phyloP scores from a whole-genome alignment of 768 basidiomycete genomes.

The Tulasnella sp. region DNA sequence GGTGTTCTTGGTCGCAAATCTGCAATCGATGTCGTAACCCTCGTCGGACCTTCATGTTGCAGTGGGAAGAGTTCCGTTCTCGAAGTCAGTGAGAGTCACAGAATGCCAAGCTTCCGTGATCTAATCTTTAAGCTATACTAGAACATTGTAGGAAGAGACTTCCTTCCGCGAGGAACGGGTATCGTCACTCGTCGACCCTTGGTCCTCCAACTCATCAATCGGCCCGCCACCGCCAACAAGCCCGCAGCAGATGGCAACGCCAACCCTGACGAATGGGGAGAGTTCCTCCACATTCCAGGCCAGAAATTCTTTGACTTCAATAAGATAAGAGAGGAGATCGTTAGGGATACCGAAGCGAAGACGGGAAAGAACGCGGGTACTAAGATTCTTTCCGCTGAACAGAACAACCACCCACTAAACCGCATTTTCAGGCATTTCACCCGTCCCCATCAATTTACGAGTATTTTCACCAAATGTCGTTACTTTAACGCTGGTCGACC shows the following conservation, averaged over 20 bases:
- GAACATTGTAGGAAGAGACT: conserved; percentile 99
- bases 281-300: conserved; percentile 93
- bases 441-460: conserved; percentile 93
- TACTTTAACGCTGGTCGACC: conserved; percentile 94
- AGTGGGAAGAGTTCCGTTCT: conserved; percentile 91
- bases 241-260: conserved; percentile 57
- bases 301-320: conserved; percentile 97
- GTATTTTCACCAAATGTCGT: conserved; percentile 97
- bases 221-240: conserved; percentile 40
- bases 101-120: conserved; percentile 3
- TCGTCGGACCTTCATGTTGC: conserved; percentile 38
- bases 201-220: conserved; percentile 92
- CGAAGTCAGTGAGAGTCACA: conserved; percentile 49
- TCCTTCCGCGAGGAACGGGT: conserved; percentile 96
- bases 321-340: conserved; percentile 94
- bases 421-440: conserved; percentile 72
- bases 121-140: conserved; percentile 35
- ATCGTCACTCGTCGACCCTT: conserved; percentile 97
- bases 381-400: conserved; percentile 25
- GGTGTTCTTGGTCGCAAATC: neutral
- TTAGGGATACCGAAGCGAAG: conserved; percentile 96
- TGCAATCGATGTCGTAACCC: neutral
- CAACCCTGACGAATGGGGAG: conserved; percentile 96
- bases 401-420: neutral
- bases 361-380: conserved; percentile 88